Evolutionary conservation across 257 asterid genomes (phyloP).

Genomic region (Ballota nigra): DNA sequence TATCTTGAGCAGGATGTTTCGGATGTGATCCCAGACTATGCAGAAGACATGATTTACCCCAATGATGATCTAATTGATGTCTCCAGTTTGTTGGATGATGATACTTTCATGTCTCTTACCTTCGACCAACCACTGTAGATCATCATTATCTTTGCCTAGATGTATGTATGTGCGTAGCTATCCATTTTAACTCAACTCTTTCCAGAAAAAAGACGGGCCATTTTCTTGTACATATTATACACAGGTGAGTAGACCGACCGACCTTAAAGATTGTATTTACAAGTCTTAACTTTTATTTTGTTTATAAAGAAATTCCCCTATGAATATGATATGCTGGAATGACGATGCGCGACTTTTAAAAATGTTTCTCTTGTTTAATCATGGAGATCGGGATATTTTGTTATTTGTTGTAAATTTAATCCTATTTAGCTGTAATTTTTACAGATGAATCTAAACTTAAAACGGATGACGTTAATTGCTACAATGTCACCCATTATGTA

Average conservation of each 20-base stretch:
- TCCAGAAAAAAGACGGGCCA: background rate
- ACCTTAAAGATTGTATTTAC: constrained; percentile 7
- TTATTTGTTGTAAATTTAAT: no score
- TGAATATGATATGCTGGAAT: background rate
- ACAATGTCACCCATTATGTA: no score
- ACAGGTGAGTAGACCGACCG: background rate
- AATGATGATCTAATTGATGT: constrained; percentile 74
- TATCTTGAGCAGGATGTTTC: constrained; percentile 49
- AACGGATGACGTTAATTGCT: no score
- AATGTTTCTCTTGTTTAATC: background rate
- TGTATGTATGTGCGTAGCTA: constrained; percentile 13
- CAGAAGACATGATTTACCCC: constrained; percentile 39
- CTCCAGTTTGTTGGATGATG: constrained; percentile 64
- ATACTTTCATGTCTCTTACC: constrained; percentile 74
- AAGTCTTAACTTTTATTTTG: background rate
- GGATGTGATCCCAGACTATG: constrained; percentile 31
- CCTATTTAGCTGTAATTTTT: no score
- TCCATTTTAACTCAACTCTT: constrained; percentile 11
- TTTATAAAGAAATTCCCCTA: background rate
- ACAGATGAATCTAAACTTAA: no score
- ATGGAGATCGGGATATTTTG: background rate
- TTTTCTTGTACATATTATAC: constrained; percentile 27
- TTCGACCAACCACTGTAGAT: constrained; percentile 43
- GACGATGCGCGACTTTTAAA: background rate
- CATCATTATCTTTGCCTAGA: background rate